Base-by-base conservation (phyloP, 2,329 filamentous ascomycete genomes). In the Paraphaeosphaeria sporulosa region DNA sequence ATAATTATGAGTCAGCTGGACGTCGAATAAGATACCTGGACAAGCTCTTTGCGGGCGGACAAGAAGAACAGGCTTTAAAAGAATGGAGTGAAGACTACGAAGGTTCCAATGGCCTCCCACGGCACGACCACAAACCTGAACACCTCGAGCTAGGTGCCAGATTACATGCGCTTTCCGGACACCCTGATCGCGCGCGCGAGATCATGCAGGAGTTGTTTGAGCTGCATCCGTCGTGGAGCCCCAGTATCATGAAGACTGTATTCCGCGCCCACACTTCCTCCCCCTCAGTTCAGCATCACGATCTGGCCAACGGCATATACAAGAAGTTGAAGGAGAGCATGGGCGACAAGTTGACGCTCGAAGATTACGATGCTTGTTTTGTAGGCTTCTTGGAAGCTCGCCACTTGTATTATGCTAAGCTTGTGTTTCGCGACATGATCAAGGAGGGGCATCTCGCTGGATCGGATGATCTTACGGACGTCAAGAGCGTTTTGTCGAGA, bases 391-490 rank as follows among this genome's bases (percentile, higher is more conserved):
- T 97, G 27, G 82, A 88, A 23, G 84, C 87, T 7, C 86, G 87
- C 55, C 83, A 89, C 60, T 82, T 87, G 6, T 85, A 90, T 61
- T 84, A 89, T 61, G 92, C 91, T 0, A 83, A 94, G 57, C 86
- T 87, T 55, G 87, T 92, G 0, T 96, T 96, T 76, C 91, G 90
- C 67, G 92, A 97, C 74, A 96, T 97, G 93, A 93, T 96, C 88
- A 86, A 85, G 8, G 74, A 78, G 59, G 78, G 79, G 48, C 76
- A 77, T 10, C 58, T 75, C 2, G 71, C 75, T n/a, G 72, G 79
- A n/a, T 78, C 82, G 53, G 82, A 78, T 25, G 78, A 76, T 4
- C 71, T 56, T 8, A 36, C 49, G 9, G 38, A 62, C 17, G 50
- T 73, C 17, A n/a, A 63, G 6, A 50, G 62, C 49, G 69, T 75